Base-by-base conservation (phyloP, 345 rosid species). In the Atalantia buxifolia region DNA sequence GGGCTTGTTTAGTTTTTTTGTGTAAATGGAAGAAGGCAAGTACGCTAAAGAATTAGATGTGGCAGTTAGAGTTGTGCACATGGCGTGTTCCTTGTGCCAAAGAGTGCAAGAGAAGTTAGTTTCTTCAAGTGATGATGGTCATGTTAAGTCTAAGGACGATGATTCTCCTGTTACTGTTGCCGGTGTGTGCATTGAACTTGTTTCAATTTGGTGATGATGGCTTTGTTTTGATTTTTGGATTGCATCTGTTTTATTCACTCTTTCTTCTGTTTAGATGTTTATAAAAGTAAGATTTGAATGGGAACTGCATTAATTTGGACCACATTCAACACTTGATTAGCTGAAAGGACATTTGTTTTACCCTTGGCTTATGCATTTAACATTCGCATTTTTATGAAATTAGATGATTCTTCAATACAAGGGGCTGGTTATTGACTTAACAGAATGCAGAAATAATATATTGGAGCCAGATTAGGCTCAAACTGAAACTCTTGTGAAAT, bases 121-220 rank as follows among this genome's bases (percentile, higher is more conserved):
- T 74, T 83, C 92, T 1, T 56, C 74, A n/a, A 65, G 76, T 65
- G 78, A 74, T 65, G 78, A 72, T 31, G 86, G 25, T 25, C 87
- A 84, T 63, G 89, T 94, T 60, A 71, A 80, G 84, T 82, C 97
- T 33, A 94, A 94, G 84, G 96, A 87, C 65, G 98, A 94, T 82
- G 91, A 94, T 81, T 94, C 98, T 55, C 98, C 88, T 66, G 98
- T 94, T 73, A 94, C 97, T 62, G 86, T 94, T 84, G 98, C 98
- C 33, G 97, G 98, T 94, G 75, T 63, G 77, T 81, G 21, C 14
- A 35, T 36, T 70, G 50, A n/a, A n/a, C 35, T 55, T 69, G 67
- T 22, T 45, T n/a, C 40, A 13, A 50, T 22, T 45, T 60, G 31
- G 50, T 55, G n/a, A 5, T 64, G 28, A 38, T 50, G 66, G 71